These are phyloP conservation scores for Rhinocladiella mackenziei DNA, from an alignment of 2,329 filamentous ascomycete species.

Conservation along the genomic window DNA sequence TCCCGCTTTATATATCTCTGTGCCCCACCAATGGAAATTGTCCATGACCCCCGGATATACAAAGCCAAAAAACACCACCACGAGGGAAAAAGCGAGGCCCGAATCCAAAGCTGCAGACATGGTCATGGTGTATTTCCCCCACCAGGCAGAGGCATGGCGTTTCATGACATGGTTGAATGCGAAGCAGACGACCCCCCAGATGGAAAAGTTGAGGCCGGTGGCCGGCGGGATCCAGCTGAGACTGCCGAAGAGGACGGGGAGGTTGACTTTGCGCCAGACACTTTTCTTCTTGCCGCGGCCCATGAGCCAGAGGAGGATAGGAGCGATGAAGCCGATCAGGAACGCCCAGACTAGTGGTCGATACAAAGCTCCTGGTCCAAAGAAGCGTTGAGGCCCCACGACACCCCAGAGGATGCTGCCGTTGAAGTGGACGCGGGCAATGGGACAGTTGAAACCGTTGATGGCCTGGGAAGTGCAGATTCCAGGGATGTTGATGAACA, in stretches of 20 bases:
- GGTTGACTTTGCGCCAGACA: slow-evolving; percentile 70
- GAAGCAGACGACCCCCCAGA: slow-evolving; percentile 79
- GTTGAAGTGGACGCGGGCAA: slow-evolving; percentile 85
- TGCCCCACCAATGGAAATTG: slow-evolving; percentile 81
- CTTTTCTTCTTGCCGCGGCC: slow-evolving; percentile 55
- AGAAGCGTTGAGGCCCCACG: slow-evolving; percentile 77
- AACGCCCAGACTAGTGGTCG: slow-evolving; percentile 77
- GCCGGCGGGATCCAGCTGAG: slow-evolving; percentile 84
- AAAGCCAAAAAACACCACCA: slow-evolving; percentile 80
- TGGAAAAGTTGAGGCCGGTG: slow-evolving; percentile 77
- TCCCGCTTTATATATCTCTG: slow-evolving; percentile 76
- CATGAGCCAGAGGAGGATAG: slow-evolving; percentile 70
- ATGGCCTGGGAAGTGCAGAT: slow-evolving; percentile 77
- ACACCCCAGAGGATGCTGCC: slow-evolving; percentile 87
- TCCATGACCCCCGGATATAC: slow-evolving; percentile 74
- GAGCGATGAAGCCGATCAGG: slow-evolving; percentile 68
- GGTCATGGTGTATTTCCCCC: slow-evolving; percentile 89
- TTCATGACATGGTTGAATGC: slow-evolving; percentile 76
- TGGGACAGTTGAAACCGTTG: slow-evolving; percentile 82
- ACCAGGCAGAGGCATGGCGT: slow-evolving; percentile 68
- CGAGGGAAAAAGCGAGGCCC: slow-evolving; percentile 74
- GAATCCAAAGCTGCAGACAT: slow-evolving; percentile 78
- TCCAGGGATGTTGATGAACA: slow-evolving; percentile 71
- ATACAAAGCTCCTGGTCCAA: slow-evolving; percentile 71
- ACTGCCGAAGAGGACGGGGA: slow-evolving; percentile 78